phyloP scores from a whole-genome alignment of 1,139 yeast species.

The Geotrichum aggregatum region DNA sequence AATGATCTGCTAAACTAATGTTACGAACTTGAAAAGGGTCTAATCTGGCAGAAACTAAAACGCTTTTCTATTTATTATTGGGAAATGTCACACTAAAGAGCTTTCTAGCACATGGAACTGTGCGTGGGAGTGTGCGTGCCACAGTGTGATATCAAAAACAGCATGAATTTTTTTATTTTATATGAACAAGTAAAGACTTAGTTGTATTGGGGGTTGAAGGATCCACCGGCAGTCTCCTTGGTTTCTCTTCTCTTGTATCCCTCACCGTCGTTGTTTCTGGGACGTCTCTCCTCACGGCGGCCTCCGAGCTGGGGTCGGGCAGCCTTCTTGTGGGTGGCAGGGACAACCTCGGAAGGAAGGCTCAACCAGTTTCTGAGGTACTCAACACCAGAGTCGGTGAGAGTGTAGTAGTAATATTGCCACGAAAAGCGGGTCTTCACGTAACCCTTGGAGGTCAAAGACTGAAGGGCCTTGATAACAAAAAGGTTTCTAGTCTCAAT shows the following conservation, averaged over 20 bases:
- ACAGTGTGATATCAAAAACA: background rate
- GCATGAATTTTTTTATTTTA: slow-evolving; percentile 1
- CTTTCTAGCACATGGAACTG: background rate
- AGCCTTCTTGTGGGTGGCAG: slow-evolving; percentile 96
- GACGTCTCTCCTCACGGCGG: slow-evolving; percentile 35
- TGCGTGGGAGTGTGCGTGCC: background rate
- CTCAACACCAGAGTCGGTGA: slow-evolving; percentile 99
- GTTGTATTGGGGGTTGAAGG: slow-evolving; percentile 36
- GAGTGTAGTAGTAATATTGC: slow-evolving; percentile 99
- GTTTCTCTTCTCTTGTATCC: slow-evolving; percentile 44
- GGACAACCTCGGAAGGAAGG: slow-evolving; percentile 98
- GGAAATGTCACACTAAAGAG: no score
- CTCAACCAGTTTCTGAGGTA: slow-evolving; percentile 97
- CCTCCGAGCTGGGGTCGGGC: slow-evolving; percentile 73
- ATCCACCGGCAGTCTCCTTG: slow-evolving; percentile 38
- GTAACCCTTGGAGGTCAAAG: slow-evolving; percentile 97
- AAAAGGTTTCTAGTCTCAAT: slow-evolving; percentile 95
- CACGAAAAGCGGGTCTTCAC: slow-evolving; percentile 99
- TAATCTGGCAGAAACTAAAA: no score
- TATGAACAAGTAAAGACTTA: slow-evolving; percentile 8
- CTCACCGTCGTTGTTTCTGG: slow-evolving; percentile 40
- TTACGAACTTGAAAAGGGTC: no score
- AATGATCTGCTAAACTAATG: no score
- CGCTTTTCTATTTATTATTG: no score
- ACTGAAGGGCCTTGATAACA: slow-evolving; percentile 99